Evolutionary conservation across 2,329 filamentous ascomycete species (phyloP).

Genomic region (Venturiaceae sp.): DNA sequence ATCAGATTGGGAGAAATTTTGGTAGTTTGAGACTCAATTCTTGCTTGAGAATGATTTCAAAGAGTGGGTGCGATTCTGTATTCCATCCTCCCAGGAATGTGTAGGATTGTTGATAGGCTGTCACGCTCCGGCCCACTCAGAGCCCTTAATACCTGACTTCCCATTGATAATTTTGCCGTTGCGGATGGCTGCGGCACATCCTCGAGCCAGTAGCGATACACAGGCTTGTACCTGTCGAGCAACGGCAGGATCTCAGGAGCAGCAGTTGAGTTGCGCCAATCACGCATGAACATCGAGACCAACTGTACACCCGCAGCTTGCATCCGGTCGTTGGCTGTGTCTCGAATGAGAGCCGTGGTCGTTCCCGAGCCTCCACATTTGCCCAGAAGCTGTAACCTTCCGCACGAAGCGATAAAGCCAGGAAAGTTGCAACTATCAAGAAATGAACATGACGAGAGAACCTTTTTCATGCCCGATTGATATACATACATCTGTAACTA

Average conservation of each 20-base stretch:
- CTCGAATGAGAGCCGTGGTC: conserved; percentile 49
- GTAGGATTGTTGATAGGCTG: neutral
- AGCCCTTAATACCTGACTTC: conserved; percentile 24
- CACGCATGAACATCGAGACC: conserved; percentile 58
- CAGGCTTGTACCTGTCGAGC: conserved; percentile 55
- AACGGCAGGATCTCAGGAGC: conserved; percentile 49
- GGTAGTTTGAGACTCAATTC: too few relatives aligned
- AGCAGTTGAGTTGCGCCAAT: conserved; percentile 51
- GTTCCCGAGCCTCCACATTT: conserved; percentile 65
- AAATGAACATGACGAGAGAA: neutral
- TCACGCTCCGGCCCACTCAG: neutral
- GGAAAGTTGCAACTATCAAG: conserved; percentile 51
- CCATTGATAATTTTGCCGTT: conserved; percentile 51
- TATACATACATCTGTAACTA: conserved; percentile 59
- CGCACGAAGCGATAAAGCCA: conserved; percentile 60
- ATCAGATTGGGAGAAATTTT: too few relatives aligned
- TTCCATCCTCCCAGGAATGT: too few relatives aligned
- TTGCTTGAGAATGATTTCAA: neutral
- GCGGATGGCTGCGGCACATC: conserved; percentile 48
- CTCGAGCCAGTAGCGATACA: conserved; percentile 55
- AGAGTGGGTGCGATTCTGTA: too few relatives aligned
- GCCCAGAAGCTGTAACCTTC: conserved; percentile 66
- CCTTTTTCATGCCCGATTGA: conserved; percentile 24
- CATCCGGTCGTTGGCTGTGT: conserved; percentile 59
- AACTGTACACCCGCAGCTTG: conserved; percentile 55